phyloP scores from a whole-genome alignment of 2,329 filamentous ascomycete genomes.

The Stemphylium vesicarium region DNA sequence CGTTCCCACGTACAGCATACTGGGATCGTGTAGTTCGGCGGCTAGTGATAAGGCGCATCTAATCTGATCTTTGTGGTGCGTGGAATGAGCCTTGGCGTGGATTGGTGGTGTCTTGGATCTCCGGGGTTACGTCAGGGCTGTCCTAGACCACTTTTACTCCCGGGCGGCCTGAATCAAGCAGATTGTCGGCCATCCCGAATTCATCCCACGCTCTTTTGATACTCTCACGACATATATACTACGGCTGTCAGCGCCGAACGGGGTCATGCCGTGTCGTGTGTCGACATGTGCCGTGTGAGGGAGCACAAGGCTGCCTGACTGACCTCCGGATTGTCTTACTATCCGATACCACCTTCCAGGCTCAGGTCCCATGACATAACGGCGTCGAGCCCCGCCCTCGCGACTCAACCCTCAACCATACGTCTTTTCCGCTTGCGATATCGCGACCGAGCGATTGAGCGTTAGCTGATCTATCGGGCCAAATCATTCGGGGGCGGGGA shows the following conservation, averaged over 20 bases:
- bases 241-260: slow-evolving; percentile 4
- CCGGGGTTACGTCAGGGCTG: slow-evolving; percentile 15
- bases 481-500: background rate
- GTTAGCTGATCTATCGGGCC: background rate
- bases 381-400: background rate
- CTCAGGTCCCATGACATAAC: background rate
- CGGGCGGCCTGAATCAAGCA: background rate
- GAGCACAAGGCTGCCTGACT: background rate
- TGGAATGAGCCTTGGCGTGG: slow-evolving; percentile 2
- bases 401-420: background rate
- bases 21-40: background rate
- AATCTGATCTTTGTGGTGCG: slow-evolving; percentile 10
- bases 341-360: background rate
- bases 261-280: background rate
- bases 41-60: slow-evolving; percentile 12
- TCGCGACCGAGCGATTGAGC: background rate
- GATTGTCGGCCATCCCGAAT: background rate
- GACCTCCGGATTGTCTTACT: background rate
- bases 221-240: background rate
- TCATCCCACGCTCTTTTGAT: background rate
- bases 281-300: background rate
- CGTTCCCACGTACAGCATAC: background rate
- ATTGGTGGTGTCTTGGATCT: slow-evolving; percentile 4
- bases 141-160: background rate
- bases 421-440: background rate